Conservation (phyloP, 2,329 filamentous ascomycete species). For the Fusarium secorum region DNA sequence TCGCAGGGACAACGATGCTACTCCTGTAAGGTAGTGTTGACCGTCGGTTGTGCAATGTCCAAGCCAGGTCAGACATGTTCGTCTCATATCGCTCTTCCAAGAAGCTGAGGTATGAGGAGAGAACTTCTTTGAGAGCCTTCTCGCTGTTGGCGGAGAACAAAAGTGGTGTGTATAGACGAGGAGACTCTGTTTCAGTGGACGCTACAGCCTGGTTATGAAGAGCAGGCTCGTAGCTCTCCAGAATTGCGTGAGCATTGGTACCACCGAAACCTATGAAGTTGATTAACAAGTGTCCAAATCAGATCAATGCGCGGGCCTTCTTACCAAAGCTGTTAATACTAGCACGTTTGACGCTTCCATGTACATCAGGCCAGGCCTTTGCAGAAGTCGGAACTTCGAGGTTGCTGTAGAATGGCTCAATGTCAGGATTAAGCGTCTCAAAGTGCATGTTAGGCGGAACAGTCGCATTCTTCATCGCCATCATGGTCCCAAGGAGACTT, state of each 20-base stretch:
- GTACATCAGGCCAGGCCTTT: neutral
- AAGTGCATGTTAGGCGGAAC: slow-evolving; percentile 1
- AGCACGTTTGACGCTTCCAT: neutral
- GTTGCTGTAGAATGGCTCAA: neutral
- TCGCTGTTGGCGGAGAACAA: neutral
- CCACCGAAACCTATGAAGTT: neutral
- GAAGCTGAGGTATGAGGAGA: neutral
- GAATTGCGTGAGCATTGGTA: slow-evolving; percentile 18
- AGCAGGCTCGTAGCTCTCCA: neutral
- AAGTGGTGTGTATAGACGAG: neutral
- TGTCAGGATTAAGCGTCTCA: neutral
- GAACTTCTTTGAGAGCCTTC: neutral
- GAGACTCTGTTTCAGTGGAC: neutral
- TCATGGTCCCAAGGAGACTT: neutral
- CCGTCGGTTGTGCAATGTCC: neutral
- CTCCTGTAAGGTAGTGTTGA: neutral
- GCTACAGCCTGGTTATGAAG: too few relatives aligned
- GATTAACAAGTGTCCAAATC: neutral
- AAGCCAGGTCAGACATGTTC: neutral
- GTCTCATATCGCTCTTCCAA: neutral
- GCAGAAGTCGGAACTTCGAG: neutral
- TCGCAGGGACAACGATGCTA: neutral
- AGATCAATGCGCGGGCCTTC: too few relatives aligned
- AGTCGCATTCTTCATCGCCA: neutral
- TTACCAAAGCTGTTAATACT: slow-evolving; percentile 7